Evolutionary conservation across 2,329 filamentous ascomycete species (phyloP), one percentile per base, ranked within the genome.

Genomic region (Lachnellula suecica): DNA sequence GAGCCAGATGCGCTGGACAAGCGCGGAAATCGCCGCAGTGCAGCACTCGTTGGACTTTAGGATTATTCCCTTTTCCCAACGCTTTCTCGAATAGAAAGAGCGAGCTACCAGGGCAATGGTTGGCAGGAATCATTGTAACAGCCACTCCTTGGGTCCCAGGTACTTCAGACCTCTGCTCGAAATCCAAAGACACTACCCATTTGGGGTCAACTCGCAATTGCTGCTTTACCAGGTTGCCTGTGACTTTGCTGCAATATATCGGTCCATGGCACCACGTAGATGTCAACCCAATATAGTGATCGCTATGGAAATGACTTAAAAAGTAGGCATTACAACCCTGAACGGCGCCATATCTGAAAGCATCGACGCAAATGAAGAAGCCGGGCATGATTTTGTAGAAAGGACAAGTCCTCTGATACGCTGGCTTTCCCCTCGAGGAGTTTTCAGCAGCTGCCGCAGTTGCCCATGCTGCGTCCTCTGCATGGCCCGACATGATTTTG

Each of bases 351-450:
- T 97, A 99, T 19, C 93, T 85, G 66, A 99, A 96, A 0, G 94
- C 94, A 70, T 99, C 94, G 1, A 99, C 94, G 52, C 91, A 95
- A 48, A 97, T 95, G 58, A 81, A 90, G 64, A 97, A 88, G 0
- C 91, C 91, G 0, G 93, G 92, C 73, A 99, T 86, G 58, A 97
- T 97, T 71, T 99, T 99, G 76, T 99, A 99, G 65, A 99, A 99
- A 0, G 94, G 94, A 66, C 94, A 99, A 0, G 91, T 97, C 44
- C 94, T 83, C 65, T 93, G 82, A 64, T 93, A 94, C 0, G 92
- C 87, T 17, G 88, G 89, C 66, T 91, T 94, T 20, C 94, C 93
- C 37, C 90, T 82, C 2, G 91, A 85, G 1, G 88, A 82, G 24
- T 82, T 74, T 67, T 96, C 91, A 1, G 88, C 79, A 1, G 90